Conservation (phyloP, 2,329 filamentous ascomycete genomes). For the Fusarium pseudonygamai region DNA sequence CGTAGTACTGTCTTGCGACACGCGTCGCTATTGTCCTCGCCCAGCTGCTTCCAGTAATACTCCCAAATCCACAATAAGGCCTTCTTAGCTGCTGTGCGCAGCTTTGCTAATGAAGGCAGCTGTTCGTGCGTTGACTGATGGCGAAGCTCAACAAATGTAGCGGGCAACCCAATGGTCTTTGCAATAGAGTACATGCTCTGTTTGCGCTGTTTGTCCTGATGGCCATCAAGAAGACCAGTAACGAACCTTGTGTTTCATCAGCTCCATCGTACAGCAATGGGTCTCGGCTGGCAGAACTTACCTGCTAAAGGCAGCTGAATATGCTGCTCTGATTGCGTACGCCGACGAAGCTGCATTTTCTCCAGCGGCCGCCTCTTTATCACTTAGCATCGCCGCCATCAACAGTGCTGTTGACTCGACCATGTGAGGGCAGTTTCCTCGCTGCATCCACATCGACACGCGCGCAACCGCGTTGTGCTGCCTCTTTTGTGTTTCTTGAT, state of each 20-base stretch:
- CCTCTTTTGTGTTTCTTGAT: conserved; percentile 38
- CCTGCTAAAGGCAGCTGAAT: conserved; percentile 79
- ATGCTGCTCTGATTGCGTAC: conserved; percentile 73
- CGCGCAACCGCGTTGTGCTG: conserved; percentile 63
- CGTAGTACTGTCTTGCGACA: conserved; percentile 51
- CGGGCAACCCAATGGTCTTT: conserved; percentile 73
- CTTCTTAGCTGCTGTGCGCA: conserved; percentile 74
- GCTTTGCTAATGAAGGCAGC: conserved; percentile 77
- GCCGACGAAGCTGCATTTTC: conserved; percentile 54
- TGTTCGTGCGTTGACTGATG: conserved; percentile 93
- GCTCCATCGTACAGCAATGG: background rate
- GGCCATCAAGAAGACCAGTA: conserved; percentile 80
- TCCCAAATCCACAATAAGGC: conserved; percentile 88
- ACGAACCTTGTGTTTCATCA: conserved; percentile 68
- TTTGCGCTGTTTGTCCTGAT: conserved; percentile 73
- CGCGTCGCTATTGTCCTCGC: conserved; percentile 40
- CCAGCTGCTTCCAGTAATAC: conserved; percentile 78
- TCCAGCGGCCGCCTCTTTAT: conserved; percentile 54
- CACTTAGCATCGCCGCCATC: conserved; percentile 73
- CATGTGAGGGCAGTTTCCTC: conserved; percentile 79
- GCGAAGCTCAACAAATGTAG: conserved; percentile 86
- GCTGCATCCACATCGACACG: conserved; percentile 75
- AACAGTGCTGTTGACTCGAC: conserved; percentile 82
- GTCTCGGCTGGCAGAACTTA: conserved; percentile 51
- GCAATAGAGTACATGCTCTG: conserved; percentile 79